Percentiles rank a stretch among this genome's conserved stretches.
Evolutionary conservation across 129 eudicot genomes (phyloP).

Genomic region (Kitagawia praeruptora): DNA sequence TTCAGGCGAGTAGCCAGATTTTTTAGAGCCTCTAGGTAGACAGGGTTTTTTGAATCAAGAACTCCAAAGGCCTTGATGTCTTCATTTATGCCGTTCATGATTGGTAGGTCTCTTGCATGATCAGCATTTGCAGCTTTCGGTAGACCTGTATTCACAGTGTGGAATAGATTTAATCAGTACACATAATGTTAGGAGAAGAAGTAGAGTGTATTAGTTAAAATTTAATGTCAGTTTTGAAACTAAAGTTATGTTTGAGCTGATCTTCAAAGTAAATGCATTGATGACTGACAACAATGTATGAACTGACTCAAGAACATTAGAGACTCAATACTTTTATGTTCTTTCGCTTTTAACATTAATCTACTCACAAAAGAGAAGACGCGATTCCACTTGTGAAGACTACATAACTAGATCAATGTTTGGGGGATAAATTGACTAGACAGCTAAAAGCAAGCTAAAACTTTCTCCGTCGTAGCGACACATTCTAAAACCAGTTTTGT

Average conservation of each 20-base stretch:
- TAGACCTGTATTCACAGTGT: conserved; percentile 42
- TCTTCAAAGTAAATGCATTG: not conserved
- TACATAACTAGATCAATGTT: not conserved
- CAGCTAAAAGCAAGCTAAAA: not conserved
- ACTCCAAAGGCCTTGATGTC: conserved; percentile 75
- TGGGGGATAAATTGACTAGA: not conserved
- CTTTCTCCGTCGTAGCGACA: not conserved
- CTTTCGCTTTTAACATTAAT: not conserved
- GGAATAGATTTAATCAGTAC: not conserved
- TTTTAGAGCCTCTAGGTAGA: conserved; percentile 51
- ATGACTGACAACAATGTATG: not conserved
- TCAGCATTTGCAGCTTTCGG: conserved; percentile 62
- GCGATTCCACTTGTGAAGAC: not conserved
- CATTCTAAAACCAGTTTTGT: not conserved
- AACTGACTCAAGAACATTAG: not conserved
- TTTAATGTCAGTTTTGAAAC: not conserved
- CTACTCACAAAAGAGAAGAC: not conserved
- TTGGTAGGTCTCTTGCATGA: conserved; percentile 82
- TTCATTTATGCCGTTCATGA: conserved; percentile 96
- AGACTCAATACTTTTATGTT: not conserved
- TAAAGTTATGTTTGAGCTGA: not conserved
- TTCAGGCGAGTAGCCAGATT: conserved; percentile 51
- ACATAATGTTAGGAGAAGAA: not conserved
- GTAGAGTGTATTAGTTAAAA: not conserved
- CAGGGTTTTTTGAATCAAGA: conserved; percentile 58